Evolutionary conservation across 202 grass and related monocot genomes (phyloP), one percentile per base, ranked within the genome.

Genomic region (Hordeum pubiflorum): DNA sequence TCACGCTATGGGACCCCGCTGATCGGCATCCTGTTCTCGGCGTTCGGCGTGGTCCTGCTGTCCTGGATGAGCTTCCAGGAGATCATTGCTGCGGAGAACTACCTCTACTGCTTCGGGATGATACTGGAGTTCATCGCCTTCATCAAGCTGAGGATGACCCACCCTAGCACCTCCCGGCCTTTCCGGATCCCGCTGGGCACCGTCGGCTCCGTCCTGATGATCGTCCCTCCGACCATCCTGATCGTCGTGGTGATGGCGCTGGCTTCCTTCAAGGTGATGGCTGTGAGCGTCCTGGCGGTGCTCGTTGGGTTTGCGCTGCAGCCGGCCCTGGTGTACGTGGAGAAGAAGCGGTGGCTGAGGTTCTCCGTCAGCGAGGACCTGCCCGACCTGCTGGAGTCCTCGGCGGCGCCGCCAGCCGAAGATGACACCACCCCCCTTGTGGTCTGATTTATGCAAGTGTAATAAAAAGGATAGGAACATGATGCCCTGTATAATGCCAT

Each of bases 41-140:
- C 82, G 1, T 83, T 82, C 14, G 85, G 91, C 5, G 91, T 90
- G 39, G 32, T 92, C 62, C 40, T 92, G 61, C 77, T 92, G 66
- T 92, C 90, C 11, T 89, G 90, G 90, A 89, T 92, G 90, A 92
- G 84, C 68, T 92, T 92, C 79, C 90, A 89, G 71, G 91, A 93
- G 72, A 93, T 93, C 73, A 79, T 90, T n/a, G 85, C 91, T 0
- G 91, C 88, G 0, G 91, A 90, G 55, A 93, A 90, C 83, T 93
- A 90, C 59, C 82, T 93, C 10, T 90, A 93, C 72, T 93, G 91
- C 66, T 90, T 90, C 0, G 91, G 88, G 22, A 93, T 93, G 91
- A 90, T 93, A 41, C 58, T 93, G 64, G 91, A 93, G 56, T 93
- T 93, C 83, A 85, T 93, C 7, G 88, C 91, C 50, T 93, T 93